Conservation (phyloP, 2,329 filamentous ascomycete species). For the Colletotrichum endophyticum region DNA sequence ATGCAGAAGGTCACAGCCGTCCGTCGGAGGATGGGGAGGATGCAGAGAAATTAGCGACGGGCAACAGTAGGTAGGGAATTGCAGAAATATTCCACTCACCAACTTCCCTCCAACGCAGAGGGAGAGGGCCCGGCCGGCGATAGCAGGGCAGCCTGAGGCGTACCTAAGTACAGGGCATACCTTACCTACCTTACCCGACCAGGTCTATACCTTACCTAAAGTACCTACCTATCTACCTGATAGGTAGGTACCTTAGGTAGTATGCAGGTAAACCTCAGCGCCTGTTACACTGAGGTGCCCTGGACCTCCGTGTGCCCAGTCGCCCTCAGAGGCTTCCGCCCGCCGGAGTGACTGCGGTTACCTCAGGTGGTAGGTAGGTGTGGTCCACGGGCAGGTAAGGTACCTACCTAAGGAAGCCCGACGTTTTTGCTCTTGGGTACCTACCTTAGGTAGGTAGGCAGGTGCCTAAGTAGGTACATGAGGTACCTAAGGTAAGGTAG, state of each 20-base stretch:
- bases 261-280: not conserved
- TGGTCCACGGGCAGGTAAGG: not conserved
- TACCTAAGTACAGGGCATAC: no score
- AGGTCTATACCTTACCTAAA: not conserved
- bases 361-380: no score
- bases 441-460: no score
- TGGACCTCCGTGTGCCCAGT: not conserved
- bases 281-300: no score
- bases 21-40: not conserved
- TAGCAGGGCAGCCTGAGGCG: not conserved
- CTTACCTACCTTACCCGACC: not conserved
- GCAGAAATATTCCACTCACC: not conserved
- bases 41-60: not conserved
- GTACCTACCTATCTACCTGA: no score
- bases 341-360: not conserved
- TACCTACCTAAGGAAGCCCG: no score
- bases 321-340: not conserved
- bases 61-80: not conserved
- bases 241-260: no score
- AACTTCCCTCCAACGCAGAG: not conserved
- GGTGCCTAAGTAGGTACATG: no score
- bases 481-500: no score
- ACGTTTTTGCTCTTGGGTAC: no score
- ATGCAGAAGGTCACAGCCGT: not conserved
- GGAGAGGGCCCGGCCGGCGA: no score